These are phyloP conservation scores for Talaromyces sp. DNA, from an alignment of 2,329 filamentous ascomycete genomes.

Conservation along the genomic window DNA sequence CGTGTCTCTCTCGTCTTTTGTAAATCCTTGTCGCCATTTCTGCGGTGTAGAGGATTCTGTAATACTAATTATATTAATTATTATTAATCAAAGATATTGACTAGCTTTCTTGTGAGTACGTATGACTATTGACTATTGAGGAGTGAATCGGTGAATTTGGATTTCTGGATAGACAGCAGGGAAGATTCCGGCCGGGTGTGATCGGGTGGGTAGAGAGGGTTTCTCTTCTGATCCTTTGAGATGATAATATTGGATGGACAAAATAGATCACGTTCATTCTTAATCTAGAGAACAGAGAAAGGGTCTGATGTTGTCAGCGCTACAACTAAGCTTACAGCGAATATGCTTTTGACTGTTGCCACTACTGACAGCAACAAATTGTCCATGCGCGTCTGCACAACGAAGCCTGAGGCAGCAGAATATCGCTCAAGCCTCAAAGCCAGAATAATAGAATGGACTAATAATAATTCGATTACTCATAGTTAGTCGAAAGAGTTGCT, in stretches of 20 bases:
- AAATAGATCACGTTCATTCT: too few species aligned
- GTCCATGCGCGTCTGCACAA: neutral
- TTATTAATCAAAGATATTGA: neutral
- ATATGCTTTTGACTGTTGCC: neutral
- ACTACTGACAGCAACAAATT: neutral
- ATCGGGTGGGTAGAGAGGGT: neutral
- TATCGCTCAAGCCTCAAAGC: neutral
- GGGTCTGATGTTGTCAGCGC: neutral
- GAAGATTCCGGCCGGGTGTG: neutral
- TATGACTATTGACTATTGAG: conserved; percentile 32
- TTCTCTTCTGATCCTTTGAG: too few species aligned
- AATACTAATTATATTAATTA: neutral
- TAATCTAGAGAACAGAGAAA: too few species aligned
- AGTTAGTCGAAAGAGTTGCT: too few species aligned
- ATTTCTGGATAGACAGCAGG: neutral
- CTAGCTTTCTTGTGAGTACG: conserved; percentile 8
- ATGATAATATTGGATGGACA: too few species aligned
- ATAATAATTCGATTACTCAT: too few species aligned
- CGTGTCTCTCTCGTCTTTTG: neutral
- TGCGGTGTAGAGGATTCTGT: neutral
- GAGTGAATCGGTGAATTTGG: too few species aligned
- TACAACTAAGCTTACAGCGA: neutral
- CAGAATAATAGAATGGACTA: too few species aligned
- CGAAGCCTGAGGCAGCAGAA: neutral
- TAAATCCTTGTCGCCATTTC: neutral